A percentile compares a stretch with the other conserved stretches of the same genome.
These are phyloP conservation scores for Phytophthora lateralis DNA, from an alignment of 352 stramenopile species.

Conservation along the genomic window DNA sequence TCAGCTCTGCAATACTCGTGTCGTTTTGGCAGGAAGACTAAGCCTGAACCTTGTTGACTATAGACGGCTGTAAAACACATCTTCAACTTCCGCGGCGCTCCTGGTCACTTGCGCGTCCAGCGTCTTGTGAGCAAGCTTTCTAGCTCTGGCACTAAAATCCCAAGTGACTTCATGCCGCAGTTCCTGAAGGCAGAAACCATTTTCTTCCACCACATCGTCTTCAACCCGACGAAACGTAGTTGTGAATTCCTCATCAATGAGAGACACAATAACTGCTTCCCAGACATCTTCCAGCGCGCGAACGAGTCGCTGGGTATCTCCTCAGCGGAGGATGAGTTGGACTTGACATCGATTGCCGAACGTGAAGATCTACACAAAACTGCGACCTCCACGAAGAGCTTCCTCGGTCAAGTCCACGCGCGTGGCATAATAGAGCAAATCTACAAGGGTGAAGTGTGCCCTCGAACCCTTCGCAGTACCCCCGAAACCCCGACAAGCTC, in stretches of 20 bases:
- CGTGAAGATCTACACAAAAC: slow-evolving; percentile 39
- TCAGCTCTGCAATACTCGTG: background rate
- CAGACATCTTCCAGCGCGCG: slow-evolving; percentile 52
- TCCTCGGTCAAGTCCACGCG: slow-evolving; percentile 44
- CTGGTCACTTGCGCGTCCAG: slow-evolving; percentile 57
- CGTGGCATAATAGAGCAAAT: slow-evolving; percentile 50
- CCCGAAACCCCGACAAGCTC: slow-evolving; percentile 10
- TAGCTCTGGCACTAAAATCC: slow-evolving; percentile 49
- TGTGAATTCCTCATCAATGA: slow-evolving; percentile 66
- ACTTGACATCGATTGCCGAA: slow-evolving; percentile 17
- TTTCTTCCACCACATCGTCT: slow-evolving; percentile 84
- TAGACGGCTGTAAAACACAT: slow-evolving; percentile 80
- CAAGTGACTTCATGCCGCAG: slow-evolving; percentile 52
- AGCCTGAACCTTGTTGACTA: background rate
- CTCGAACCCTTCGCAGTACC: slow-evolving; percentile 39
- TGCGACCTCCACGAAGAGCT: slow-evolving; percentile 40
- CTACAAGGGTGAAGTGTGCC: slow-evolving; percentile 50
- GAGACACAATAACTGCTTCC: slow-evolving; percentile 50
- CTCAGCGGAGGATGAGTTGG: slow-evolving; percentile 10
- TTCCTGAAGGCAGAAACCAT: slow-evolving; percentile 71
- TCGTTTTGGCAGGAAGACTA: background rate
- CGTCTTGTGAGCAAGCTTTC: slow-evolving; percentile 70
- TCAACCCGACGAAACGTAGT: slow-evolving; percentile 47
- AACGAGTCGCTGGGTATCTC: slow-evolving; percentile 43
- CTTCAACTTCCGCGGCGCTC: slow-evolving; percentile 71